A percentile compares a stretch with the other conserved stretches of the same genome.
Conservation (phyloP, 2,329 filamentous ascomycete genomes). For the Colletotrichum horii region DNA sequence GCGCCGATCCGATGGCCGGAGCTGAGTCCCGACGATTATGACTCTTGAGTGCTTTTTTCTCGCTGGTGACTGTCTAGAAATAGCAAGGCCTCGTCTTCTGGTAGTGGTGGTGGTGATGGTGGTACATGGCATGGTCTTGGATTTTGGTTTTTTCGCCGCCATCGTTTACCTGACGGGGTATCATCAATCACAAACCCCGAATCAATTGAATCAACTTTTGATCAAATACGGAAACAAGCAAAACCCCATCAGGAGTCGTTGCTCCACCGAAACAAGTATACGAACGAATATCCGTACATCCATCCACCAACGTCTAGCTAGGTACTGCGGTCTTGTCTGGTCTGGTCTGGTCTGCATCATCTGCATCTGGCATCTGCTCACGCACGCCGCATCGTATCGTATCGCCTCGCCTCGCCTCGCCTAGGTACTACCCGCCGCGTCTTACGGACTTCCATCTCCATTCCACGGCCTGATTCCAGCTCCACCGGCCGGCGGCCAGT, state of each 20-base stretch:
- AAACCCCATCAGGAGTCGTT: background rate
- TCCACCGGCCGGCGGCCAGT: background rate
- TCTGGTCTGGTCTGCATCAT: background rate
- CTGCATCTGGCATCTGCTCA: background rate
- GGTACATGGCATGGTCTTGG: background rate
- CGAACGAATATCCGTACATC: no score
- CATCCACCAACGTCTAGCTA: no score
- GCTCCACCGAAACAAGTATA: background rate
- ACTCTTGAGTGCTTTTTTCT: background rate
- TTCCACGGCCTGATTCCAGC: background rate
- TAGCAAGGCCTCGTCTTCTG: background rate
- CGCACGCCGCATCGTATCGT: background rate
- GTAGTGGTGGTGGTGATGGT: background rate
- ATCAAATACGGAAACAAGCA: background rate
- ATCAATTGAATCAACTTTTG: background rate
- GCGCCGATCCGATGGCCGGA: constrained; percentile 13
- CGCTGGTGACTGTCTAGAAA: background rate
- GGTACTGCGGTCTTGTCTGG: background rate
- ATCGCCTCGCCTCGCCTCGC: no score
- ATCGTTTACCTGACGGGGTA: background rate
- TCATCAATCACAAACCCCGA: background rate
- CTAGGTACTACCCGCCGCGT: background rate
- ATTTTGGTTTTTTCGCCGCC: background rate
- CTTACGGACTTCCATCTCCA: background rate
- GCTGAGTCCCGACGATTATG: background rate